These are phyloP conservation scores for Mycosarcoma maydis DNA, from an alignment of 1,284 basidiomycete species.

Conservation along the genomic window DNA sequence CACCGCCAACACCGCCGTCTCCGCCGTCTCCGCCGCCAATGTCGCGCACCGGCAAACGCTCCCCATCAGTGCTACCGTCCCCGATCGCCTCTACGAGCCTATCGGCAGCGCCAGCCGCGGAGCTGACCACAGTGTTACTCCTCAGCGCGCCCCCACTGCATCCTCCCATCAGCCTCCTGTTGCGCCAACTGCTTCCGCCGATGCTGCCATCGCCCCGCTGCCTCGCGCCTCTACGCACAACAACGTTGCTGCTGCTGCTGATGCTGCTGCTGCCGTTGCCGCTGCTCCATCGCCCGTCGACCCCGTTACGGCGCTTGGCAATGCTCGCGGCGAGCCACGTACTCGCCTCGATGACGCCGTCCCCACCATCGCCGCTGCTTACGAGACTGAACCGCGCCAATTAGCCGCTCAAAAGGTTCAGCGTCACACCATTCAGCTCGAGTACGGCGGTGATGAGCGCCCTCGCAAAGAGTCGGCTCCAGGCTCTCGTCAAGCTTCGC, in stretches of 20 bases:
- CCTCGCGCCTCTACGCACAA: conserved; percentile 18
- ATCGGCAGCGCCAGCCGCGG: conserved; percentile 26
- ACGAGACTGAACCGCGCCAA: conserved; percentile 26
- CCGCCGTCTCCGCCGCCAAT: conserved; percentile 12
- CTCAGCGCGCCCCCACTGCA: conserved; percentile 2
- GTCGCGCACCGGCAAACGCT: conserved; percentile 37
- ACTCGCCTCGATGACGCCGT: conserved; percentile 39
- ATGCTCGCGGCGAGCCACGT: conserved; percentile 49
- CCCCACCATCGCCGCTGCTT: neutral
- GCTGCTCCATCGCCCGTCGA: conserved; percentile 16
- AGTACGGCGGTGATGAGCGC: conserved; percentile 51
- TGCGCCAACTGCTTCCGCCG: too few species aligned
- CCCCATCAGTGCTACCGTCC: conserved; percentile 44
- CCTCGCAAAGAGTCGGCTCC: conserved; percentile 29
- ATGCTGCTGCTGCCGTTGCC: too few species aligned
- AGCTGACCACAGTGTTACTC: neutral
- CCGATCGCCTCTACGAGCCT: conserved; percentile 43
- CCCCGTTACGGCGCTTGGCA: conserved; percentile 42
- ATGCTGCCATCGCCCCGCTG: neutral
- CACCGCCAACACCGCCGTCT: conserved; percentile 39
- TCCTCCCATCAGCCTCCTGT: too few species aligned
- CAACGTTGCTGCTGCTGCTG: conserved; percentile 17
- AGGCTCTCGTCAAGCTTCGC: conserved; percentile 27
- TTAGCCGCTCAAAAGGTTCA: conserved; percentile 55
- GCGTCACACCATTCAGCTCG: conserved; percentile 63